These are phyloP conservation scores for Annulohypoxylon stygium DNA, from an alignment of 495 filamentous ascomycete genomes.

Conservation along the genomic window DNA sequence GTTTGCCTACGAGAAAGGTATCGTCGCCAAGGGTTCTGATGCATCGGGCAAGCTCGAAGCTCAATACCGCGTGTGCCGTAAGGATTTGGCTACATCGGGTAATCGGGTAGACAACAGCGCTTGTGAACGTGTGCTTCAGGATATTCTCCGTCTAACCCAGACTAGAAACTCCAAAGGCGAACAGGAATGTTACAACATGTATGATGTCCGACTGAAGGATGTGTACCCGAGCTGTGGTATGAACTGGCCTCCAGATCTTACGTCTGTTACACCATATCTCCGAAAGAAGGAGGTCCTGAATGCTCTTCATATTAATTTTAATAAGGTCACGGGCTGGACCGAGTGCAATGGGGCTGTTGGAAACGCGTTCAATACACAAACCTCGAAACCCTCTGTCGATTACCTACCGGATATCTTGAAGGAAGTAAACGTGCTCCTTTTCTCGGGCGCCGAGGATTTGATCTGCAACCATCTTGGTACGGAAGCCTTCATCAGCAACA, in stretches of 20 bases:
- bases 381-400: conserved; percentile 77
- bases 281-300: conserved; percentile 80
- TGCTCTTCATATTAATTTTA: conserved; percentile 85
- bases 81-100: conserved; percentile 71
- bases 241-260: conserved; percentile 94
- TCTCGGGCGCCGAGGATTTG: conserved; percentile 92
- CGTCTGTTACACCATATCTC: conserved; percentile 82
- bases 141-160: conserved; percentile 72
- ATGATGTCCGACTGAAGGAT: conserved; percentile 88
- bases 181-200: conserved; percentile 85
- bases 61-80: conserved; percentile 66
- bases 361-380: conserved; percentile 71
- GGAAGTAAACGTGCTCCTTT: conserved; percentile 82
- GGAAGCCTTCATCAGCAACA: conserved; percentile 88
- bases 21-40: conserved; percentile 75
- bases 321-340: conserved; percentile 88
- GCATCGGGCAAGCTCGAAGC: conserved; percentile 69
- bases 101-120: conserved; percentile 72
- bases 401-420: conserved; percentile 83
- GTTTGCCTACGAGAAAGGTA: conserved; percentile 79
- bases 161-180: conserved; percentile 62
- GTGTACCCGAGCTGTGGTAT: conserved; percentile 83
- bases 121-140: conserved; percentile 81
- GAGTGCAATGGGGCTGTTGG: conserved; percentile 89
- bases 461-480: conserved; percentile 99